Percentiles rank a stretch among this genome's conserved stretches.
Conservation (phyloP, 495 filamentous ascomycete species). For the Trichoderma reesei region DNA sequence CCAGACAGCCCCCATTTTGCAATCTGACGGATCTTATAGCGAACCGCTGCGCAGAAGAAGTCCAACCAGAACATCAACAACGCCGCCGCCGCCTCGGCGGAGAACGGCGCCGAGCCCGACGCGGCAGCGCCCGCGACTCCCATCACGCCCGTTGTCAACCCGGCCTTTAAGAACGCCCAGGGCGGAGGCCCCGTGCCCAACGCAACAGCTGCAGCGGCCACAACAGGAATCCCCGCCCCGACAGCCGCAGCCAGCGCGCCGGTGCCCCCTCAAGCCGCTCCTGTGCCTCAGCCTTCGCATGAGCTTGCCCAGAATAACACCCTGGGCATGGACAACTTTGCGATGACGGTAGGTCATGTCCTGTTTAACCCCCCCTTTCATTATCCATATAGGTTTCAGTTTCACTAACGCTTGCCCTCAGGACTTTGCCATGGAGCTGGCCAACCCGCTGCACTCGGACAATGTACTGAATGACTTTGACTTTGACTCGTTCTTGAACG, state of each 20-base stretch:
- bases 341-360: slow-evolving; percentile 26
- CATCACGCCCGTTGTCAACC: slow-evolving; percentile 68
- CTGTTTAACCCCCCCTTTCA: not conserved
- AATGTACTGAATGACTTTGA: slow-evolving; percentile 89
- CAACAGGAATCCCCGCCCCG: slow-evolving; percentile 11
- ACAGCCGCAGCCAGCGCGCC: slow-evolving; percentile 22
- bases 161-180: slow-evolving; percentile 52
- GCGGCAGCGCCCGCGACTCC: slow-evolving; percentile 77
- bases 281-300: slow-evolving; percentile 27
- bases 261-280: not conserved
- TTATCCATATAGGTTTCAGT: too few relatives aligned
- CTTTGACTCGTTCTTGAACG: slow-evolving; percentile 86
- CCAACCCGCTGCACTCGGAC: slow-evolving; percentile 45
- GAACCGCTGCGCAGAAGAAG: slow-evolving; percentile 62
- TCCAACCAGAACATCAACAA: slow-evolving; percentile 45
- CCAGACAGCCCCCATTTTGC: slow-evolving; percentile 15
- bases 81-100: slow-evolving; percentile 64
- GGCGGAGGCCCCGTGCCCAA: slow-evolving; percentile 37
- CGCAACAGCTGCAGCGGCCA: slow-evolving; percentile 32
- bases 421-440: slow-evolving; percentile 50
- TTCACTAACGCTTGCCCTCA: slow-evolving; percentile 11
- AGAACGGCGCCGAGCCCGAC: slow-evolving; percentile 58
- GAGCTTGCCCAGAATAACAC: slow-evolving; percentile 29
- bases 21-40: slow-evolving; percentile 29
- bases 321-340: slow-evolving; percentile 23